Evolutionary conservation across 2,329 filamentous ascomycete species (phyloP), one percentile per base, ranked within the genome.

Genomic region (Trichophyton benhamiae): DNA sequence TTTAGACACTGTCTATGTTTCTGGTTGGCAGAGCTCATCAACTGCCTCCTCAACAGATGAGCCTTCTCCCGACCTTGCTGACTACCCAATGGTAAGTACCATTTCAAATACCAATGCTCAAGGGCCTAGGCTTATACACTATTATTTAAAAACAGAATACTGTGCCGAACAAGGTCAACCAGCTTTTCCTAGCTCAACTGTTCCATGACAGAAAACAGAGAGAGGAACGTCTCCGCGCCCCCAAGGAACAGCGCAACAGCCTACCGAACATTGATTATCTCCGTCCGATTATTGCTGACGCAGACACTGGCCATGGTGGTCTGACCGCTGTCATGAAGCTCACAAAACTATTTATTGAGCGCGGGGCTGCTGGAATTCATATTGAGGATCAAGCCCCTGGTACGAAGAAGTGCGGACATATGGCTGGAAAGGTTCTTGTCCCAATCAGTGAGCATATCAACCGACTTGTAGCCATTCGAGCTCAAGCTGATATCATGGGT

Each of bases 191-290:
- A 85, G 92, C 94, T 13, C 94, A 99, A 78, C 86, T 97, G 62
- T 99, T 99, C 87, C 94, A 99, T 79, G 94, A 99, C 82, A 89
- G 94, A 72, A 99, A 99, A 79, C 94, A 99, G 78, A 87, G 94
- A 66, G 91, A 97, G 76, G 94, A 97, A 76, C 90, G 94, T 63
- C 78, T 97, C 59, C 87, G 84, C 66, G 86, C 82, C 6, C 84
- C 91, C 30, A 87, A 87, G 72, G 79, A 82, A 25, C 81, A 91
- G 71, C 89, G 94, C 61, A 76, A 78, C 67, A 86, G 85, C 65
- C 78, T 94, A 58, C 79, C 87, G 64, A 94, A 95, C 74, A 80
- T 91, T 70, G 94, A 99, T 78, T 99, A 94, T 78, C 85, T 99
- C 57, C 87, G 94, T 20, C 94, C 94, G 64, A 96, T 99, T 75